phyloP scores from a whole-genome alignment of 2,329 filamentous ascomycete genomes.

The Penicillium brevicompactum region DNA sequence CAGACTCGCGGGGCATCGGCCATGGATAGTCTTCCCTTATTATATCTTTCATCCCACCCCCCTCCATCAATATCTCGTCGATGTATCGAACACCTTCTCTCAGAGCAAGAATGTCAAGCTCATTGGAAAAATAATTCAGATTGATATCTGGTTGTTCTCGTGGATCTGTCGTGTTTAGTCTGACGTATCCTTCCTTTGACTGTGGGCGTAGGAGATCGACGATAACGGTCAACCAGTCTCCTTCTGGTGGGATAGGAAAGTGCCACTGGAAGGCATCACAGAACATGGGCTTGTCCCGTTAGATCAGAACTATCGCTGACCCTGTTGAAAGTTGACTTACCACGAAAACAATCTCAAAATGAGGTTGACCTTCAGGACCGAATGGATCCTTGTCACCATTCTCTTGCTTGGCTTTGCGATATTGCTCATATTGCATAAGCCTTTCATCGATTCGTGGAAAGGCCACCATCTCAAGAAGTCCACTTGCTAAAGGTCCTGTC shows the following conservation, averaged over 20 bases:
- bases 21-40: constrained; percentile 54
- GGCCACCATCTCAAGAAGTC: constrained; percentile 17
- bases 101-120: constrained; percentile 57
- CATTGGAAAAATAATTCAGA: constrained; percentile 50
- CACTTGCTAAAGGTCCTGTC: constrained; percentile 36
- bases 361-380: constrained; percentile 57
- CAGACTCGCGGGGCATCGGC: constrained; percentile 57
- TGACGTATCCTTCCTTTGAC: constrained; percentile 46
- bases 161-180: constrained; percentile 41
- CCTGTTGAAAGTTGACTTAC: not conserved
- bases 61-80: constrained; percentile 56
- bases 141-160: constrained; percentile 42
- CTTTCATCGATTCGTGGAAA: constrained; percentile 19
- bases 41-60: constrained; percentile 53
- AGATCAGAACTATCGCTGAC: not conserved
- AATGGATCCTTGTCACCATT: constrained; percentile 55
- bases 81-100: constrained; percentile 58
- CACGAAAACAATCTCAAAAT: constrained; percentile 66
- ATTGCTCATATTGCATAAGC: constrained; percentile 51
- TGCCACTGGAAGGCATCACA: constrained; percentile 53
- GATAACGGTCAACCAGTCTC: constrained; percentile 58
- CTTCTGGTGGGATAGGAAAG: constrained; percentile 42
- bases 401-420: constrained; percentile 42
- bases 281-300: constrained; percentile 50
- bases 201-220: constrained; percentile 51